Conservation (phyloP, 2,329 filamentous ascomycete species). For the Exophiala oligosperma region DNA sequence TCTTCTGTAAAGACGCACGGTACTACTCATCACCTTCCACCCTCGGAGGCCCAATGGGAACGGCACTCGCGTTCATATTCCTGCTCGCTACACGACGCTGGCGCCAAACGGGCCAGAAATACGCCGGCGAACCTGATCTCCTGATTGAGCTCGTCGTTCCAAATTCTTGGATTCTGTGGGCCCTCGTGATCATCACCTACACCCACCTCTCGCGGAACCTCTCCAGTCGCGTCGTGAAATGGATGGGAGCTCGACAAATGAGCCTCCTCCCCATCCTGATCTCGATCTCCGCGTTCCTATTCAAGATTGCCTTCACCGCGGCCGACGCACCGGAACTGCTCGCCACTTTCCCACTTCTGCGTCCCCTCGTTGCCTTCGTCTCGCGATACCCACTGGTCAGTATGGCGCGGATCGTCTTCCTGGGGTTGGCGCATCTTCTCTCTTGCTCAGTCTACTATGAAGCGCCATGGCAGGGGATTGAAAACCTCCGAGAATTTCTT, state of each 20-base stretch:
- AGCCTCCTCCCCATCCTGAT: constrained; percentile 36
- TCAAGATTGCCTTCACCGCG: constrained; percentile 86
- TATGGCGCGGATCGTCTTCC: constrained; percentile 54
- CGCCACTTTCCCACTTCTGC: constrained; percentile 35
- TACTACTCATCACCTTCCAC: neutral
- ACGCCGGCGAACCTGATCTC: constrained; percentile 85
- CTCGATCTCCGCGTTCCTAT: constrained; percentile 64
- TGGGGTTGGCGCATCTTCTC: constrained; percentile 41
- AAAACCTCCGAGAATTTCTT: constrained; percentile 25
- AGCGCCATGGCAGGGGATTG: constrained; percentile 20
- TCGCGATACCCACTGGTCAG: constrained; percentile 35
- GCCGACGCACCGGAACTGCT: constrained; percentile 86
- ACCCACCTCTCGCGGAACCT: constrained; percentile 55
- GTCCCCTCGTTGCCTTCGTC: constrained; percentile 39
- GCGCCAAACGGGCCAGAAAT: constrained; percentile 98
- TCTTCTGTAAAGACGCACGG: constrained; percentile 32
- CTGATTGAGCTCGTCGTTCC: constrained; percentile 68
- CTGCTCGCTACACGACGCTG: constrained; percentile 73
- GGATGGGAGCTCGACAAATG: constrained; percentile 25
- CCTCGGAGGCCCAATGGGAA: constrained; percentile 18
- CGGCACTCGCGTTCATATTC: constrained; percentile 55
- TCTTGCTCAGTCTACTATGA: constrained; percentile 27
- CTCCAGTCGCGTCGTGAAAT: constrained; percentile 31
- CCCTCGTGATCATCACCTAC: constrained; percentile 69
- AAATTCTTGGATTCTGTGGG: constrained; percentile 71